phyloP scores from a whole-genome alignment of 2,329 filamentous ascomycete genomes.

The Chaetoscypha palmicola region DNA sequence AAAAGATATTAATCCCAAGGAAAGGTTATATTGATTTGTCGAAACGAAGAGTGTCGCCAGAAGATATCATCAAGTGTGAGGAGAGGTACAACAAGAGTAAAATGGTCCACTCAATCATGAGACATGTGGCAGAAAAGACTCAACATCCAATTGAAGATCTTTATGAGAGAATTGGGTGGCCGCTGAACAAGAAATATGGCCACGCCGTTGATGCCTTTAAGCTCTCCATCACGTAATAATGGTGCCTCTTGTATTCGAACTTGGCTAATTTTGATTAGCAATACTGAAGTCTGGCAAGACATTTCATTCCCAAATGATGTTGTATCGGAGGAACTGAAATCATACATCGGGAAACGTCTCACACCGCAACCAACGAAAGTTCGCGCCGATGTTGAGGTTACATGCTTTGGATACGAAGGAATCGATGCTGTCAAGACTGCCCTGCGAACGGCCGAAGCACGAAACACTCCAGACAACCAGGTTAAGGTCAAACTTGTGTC shows the following conservation, averaged over 20 bases:
- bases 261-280: constrained; percentile 44
- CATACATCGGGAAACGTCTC: constrained; percentile 93
- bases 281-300: constrained; percentile 93
- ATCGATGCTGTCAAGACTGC: constrained; percentile 97
- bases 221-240: constrained; percentile 83
- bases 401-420: constrained; percentile 91
- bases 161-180: constrained; percentile 94
- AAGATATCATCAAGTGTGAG: constrained; percentile 97
- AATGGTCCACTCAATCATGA: constrained; percentile 98
- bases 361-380: constrained; percentile 99
- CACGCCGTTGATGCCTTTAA: constrained; percentile 98
- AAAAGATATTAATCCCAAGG: constrained; percentile 8
- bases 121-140: constrained; percentile 96
- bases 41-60: constrained; percentile 93
- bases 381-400: constrained; percentile 93
- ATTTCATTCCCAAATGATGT: constrained; percentile 80
- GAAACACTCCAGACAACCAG: constrained; percentile 85
- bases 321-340: constrained; percentile 82
- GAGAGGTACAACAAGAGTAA: constrained; percentile 99
- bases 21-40: constrained; percentile 93
- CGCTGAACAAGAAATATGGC: constrained; percentile 93
- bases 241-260: not conserved
- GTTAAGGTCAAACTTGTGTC: constrained; percentile 99
- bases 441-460: constrained; percentile 81
- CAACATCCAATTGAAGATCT: constrained; percentile 87